phyloP scores from a whole-genome alignment of 2,329 filamentous ascomycete species.

The Neofusicoccum laricinum region DNA sequence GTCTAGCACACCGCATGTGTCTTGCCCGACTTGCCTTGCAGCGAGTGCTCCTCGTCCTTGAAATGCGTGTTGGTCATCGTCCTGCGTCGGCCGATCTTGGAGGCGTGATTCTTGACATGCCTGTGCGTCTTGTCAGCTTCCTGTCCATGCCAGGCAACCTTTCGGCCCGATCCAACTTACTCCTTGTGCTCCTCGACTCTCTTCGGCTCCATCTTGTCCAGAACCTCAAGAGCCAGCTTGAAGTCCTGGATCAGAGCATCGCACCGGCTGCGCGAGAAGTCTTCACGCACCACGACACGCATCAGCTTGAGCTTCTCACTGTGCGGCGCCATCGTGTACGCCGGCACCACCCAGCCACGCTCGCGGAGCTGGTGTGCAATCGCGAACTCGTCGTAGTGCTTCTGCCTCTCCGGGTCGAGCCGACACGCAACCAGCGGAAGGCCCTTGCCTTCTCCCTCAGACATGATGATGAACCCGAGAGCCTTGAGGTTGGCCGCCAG shows the following conservation, averaged over 20 bases:
- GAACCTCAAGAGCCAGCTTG: slow-evolving; percentile 68
- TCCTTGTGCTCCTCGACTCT: slow-evolving; percentile 67
- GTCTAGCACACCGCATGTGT: slow-evolving; percentile 78
- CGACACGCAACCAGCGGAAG: slow-evolving; percentile 90
- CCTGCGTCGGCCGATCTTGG: slow-evolving; percentile 22
- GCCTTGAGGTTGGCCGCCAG: slow-evolving; percentile 69
- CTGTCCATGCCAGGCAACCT: not conserved
- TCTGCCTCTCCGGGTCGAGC: slow-evolving; percentile 56
- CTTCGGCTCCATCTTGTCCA: slow-evolving; percentile 72
- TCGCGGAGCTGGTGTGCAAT: slow-evolving; percentile 79
- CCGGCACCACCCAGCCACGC: slow-evolving; percentile 88
- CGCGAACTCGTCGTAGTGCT: slow-evolving; percentile 55
- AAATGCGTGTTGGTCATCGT: slow-evolving; percentile 46
- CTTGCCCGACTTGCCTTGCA: slow-evolving; percentile 89
- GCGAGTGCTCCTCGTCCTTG: slow-evolving; percentile 75
- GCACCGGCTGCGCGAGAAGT: slow-evolving; percentile 80
- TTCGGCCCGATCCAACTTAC: slow-evolving; percentile 39
- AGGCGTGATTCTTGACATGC: slow-evolving; percentile 24
- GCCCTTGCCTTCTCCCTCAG: slow-evolving; percentile 70
- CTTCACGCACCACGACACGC: slow-evolving; percentile 87
- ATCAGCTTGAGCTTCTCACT: slow-evolving; percentile 84
- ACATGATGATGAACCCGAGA: slow-evolving; percentile 86
- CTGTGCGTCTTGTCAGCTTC: slow-evolving; percentile 17
- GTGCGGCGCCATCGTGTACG: slow-evolving; percentile 95
- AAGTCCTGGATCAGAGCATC: slow-evolving; percentile 76